Conservation (phyloP, 2,329 filamentous ascomycete genomes). For the Xylaria digitata region DNA sequence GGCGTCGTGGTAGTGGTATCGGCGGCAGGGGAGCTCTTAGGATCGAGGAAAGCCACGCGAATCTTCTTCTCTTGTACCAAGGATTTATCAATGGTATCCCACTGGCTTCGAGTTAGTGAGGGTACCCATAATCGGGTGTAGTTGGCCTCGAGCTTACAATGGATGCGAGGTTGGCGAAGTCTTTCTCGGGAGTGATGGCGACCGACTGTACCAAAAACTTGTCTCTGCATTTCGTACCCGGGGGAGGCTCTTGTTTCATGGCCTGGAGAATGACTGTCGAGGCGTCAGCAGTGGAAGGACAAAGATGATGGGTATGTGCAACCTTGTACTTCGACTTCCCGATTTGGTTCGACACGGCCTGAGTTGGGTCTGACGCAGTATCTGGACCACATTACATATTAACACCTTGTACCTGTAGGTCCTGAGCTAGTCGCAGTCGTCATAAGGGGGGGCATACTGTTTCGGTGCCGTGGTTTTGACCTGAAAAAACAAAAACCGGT, state of each 20-base stretch:
- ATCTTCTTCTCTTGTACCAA: slow-evolving; percentile 95
- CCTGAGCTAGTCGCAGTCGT: slow-evolving; percentile 36
- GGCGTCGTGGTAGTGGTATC: slow-evolving; percentile 52
- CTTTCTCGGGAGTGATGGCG: slow-evolving; percentile 82
- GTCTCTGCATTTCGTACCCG: slow-evolving; percentile 91
- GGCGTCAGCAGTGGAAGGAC: slow-evolving; percentile 42
- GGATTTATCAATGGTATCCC: slow-evolving; percentile 81
- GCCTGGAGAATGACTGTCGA: slow-evolving; percentile 87
- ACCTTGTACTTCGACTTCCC: slow-evolving; percentile 94
- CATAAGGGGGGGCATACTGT: slow-evolving; percentile 74
- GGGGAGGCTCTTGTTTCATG: slow-evolving; percentile 93
- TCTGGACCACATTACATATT: slow-evolving; percentile 61
- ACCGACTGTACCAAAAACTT: slow-evolving; percentile 98
- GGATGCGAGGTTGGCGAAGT: slow-evolving; percentile 81
- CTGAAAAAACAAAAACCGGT: slow-evolving; percentile 62
- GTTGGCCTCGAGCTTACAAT: slow-evolving; percentile 69
- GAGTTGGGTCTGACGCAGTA: slow-evolving; percentile 99
- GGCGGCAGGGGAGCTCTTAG: slow-evolving; percentile 59
- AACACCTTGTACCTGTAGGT: slow-evolving; percentile 37
- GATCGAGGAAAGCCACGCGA: slow-evolving; percentile 83
- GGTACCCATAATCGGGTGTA: slow-evolving; percentile 38
- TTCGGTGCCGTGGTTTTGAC: slow-evolving; percentile 99
- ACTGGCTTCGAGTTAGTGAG: slow-evolving; percentile 63
- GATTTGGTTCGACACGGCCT: slow-evolving; percentile 90
- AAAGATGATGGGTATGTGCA: slow-evolving; percentile 50